Base-by-base conservation (phyloP, 208 protist species). In the Wallacemonas sp. region DNA sequence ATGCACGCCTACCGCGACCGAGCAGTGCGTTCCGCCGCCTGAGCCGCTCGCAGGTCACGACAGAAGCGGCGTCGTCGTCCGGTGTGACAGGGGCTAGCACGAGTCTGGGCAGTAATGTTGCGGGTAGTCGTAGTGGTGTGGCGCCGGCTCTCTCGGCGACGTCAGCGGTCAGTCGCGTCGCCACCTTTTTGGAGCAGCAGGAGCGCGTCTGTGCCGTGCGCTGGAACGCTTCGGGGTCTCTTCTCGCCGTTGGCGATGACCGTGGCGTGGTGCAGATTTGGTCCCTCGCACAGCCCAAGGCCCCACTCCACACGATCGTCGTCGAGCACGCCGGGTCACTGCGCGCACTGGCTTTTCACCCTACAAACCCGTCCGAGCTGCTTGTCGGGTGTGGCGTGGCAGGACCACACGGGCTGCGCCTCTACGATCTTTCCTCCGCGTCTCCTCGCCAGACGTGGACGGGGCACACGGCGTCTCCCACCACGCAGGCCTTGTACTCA, bases 321-420 rank as follows among this genome's bases (percentile, higher is more conserved):
- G 61, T 81, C 19, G 70, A 72, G 49, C 61, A 41, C 1, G 73
- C 81, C 34, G 74, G 72, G 27, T 73, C 81, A 26, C 68, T 88
- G 17, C 86, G 85, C 34, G 88, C 85, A 1, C 49, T 94, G 11
- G 48, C 61, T 11, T 94, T 94, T 63, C 82, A 94, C 70, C 88
- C 85, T 8, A 68, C 70, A 11, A 80, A 80, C 36, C 81, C 85
- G 17, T 87, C 90, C 47, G 83, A 88, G 65, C 61, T 94, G 39
- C 61, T 78, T 0, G 67, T 88, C 6, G 88, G 83, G 64, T 74
- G 74, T 33, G 72, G 72, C 21, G 69, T 66, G 30, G 81, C 79
- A 23, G 69, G 65, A 0, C 16, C 52, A 21, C 41, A 56, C 8
- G 83, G 72, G 61, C 49, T 90, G 58, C 72, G 83, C 24, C 64